Base-by-base conservation (phyloP, 1,139 yeast genomes). In the Diutina rugosa region DNA sequence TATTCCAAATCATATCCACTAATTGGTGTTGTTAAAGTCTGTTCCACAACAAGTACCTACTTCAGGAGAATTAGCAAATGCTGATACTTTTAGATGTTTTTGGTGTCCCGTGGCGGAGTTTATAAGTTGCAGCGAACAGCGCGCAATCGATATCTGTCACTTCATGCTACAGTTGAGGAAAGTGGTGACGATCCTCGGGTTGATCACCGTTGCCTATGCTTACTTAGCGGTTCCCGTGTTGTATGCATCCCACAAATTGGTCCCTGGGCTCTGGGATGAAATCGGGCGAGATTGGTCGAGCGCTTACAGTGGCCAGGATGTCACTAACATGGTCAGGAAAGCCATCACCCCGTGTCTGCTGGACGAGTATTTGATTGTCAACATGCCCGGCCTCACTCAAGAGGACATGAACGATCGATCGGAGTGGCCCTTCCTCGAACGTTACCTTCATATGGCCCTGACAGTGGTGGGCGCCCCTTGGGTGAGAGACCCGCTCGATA, bases 311-410 rank as follows among this genome's bases (percentile, higher is more conserved):
- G 45, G 32, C 18, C 41, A 65, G 1, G 72, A 75, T n/a, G 81
- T 80, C 12, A 72, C 77, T 45, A 73, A 73, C 54, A 65, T 83
- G 58, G 64, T 83, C 16, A 73, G 77, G 56, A 73, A 78, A 57
- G 66, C 82, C 47, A 69, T 84, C 14, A 80, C 82, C 2, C 74
- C 77, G 51, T 90, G 96, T 64, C 71, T 83, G 1, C 80, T 91
- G 0, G 87, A 88, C 65, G 87, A 85, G 0, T 87, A 85, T 62
- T 63, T 90, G 2, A 68, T 89, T 16, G 73, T 88, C 0, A 80
- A 87, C 63, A 82, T 81, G 54, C 96, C 96, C 0, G 95, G 95
- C 0, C 67, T 89, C 56, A 68, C 68, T 1, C 70, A 77, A 55
- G 69, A 70, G n/a, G 96, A 89, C 67, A 72, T 89, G 58, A 72